Evolutionary conservation across 805 yeast species (phyloP), one percentile per base, ranked within the genome.

Genomic region (Dipodascopsis uninucleata): DNA sequence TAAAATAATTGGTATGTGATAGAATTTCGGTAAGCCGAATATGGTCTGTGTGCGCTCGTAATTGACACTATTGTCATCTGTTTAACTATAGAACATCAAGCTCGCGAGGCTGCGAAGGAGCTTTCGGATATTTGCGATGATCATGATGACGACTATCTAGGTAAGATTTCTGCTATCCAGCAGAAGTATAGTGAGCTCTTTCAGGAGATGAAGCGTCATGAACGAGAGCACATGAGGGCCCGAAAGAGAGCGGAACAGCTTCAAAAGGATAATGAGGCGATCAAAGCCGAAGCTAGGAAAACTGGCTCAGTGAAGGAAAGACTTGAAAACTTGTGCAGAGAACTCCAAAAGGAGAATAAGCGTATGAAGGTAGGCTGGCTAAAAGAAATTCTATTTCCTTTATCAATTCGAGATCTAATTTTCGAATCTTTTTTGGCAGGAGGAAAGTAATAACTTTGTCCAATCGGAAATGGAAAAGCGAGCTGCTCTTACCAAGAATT

Each of bases 291-390:
- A 17, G 32, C 41, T n/a, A 24, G 36, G 32, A 43, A 44, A 41
- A 36, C 45, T 1, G n/a, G 29, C 7, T 16, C 41, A 3, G 39
- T 48, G 12, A 39, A 40, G 28, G 42, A 39, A 26, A 44, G 32
- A 24, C 47, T 48, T 18, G 52, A 48, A 36, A 36, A 28, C 21
- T 43, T 48, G 16, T 48, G 52, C 33, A 28, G 52, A 10, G 49
- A 48, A 25, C 40, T 48, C 31, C 52, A 48, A 31, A 48, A 48
- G 43, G 49, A 44, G 21, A 48, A 44, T 32, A 44, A 48, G 33
- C 39, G 46, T 6, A 23, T 48, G 14, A 33, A 28, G 45, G 50
- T 41, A n/a, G 12, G 38, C 31, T 4, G 18, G 8, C 21, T 18
- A 28, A 10, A 16, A 31, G 8, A 16, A 8, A 9, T 16, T 12